These are phyloP conservation scores for Candida piceae DNA, from an alignment of 805 yeast species.

Conservation along the genomic window DNA sequence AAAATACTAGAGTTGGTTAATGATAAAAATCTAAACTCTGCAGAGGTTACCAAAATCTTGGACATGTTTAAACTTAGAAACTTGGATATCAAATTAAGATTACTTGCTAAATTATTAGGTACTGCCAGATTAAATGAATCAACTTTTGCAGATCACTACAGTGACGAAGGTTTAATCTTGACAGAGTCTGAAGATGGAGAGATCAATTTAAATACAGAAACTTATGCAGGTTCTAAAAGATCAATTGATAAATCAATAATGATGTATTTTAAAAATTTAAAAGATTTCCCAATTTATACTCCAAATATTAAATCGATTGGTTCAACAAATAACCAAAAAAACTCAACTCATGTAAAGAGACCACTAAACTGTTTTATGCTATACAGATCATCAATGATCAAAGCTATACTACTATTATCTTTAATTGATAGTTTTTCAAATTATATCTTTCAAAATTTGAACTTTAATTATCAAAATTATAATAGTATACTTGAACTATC, in stretches of 20 bases:
- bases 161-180: slow-evolving; percentile 20
- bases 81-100: slow-evolving; percentile 18
- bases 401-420: slow-evolving; percentile 30
- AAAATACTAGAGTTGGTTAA: slow-evolving; percentile 12
- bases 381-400: slow-evolving; percentile 39
- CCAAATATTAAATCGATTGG: slow-evolving; percentile 7
- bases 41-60: slow-evolving; percentile 19
- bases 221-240: slow-evolving; percentile 26
- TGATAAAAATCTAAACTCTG: slow-evolving; percentile 11
- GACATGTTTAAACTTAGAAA: slow-evolving; percentile 20
- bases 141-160: slow-evolving; percentile 11
- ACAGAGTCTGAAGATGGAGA: slow-evolving; percentile 14
- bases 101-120: slow-evolving; percentile 19
- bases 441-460: slow-evolving; percentile 12
- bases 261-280: slow-evolving; percentile 15
- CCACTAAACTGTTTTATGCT: slow-evolving; percentile 46
- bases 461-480: slow-evolving; percentile 14
- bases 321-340: too few species aligned
- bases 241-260: slow-evolving; percentile 16
- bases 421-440: slow-evolving; percentile 22
- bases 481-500: slow-evolving; percentile 12
- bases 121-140: slow-evolving; percentile 2
- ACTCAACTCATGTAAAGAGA: slow-evolving; percentile 35
- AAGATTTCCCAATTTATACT: slow-evolving; percentile 22
- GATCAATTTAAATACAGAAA: slow-evolving; percentile 18